Evolutionary conservation across 106 monocot genomes (phyloP).

Genomic region (Ottelia alismoides): DNA sequence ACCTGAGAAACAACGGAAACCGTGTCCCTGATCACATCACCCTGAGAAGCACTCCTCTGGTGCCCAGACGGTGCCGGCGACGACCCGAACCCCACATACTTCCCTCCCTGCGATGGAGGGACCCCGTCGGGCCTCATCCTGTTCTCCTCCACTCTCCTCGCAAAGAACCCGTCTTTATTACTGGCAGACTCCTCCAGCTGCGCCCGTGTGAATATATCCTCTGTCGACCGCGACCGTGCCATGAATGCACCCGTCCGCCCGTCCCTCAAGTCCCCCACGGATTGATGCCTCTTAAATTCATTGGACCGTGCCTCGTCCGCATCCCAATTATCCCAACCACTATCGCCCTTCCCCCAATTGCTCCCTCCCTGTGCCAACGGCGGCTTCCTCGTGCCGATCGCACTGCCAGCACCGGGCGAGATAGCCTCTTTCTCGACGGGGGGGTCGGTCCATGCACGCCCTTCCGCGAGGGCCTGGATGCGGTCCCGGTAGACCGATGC

Average conservation of each 20-base stretch:
- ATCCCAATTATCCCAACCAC: conserved; percentile 62
- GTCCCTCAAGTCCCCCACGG: conserved; percentile 30
- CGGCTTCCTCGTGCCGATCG: conserved; percentile 24
- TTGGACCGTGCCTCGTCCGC: conserved; percentile 11
- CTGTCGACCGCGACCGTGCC: conserved; percentile 18
- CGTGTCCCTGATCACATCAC: conserved; percentile 9
- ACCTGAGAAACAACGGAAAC: conserved; percentile 15
- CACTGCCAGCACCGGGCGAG: no score
- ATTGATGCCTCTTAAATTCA: conserved; percentile 54
- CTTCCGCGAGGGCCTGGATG: conserved; percentile 72
- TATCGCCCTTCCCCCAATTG: neutral
- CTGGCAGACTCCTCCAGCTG: conserved; percentile 49
- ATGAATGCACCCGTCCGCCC: conserved; percentile 4
- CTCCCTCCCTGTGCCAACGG: conserved; percentile 12
- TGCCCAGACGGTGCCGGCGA: conserved; percentile 18
- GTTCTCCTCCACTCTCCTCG: conserved; percentile 53
- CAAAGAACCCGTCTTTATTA: conserved; percentile 53
- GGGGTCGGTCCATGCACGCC: conserved; percentile 62
- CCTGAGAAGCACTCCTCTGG: conserved; percentile 4
- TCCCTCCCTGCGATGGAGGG: conserved; percentile 61
- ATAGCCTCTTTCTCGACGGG: conserved; percentile 51
- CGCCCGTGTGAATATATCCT: conserved; percentile 38
- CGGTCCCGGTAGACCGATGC: conserved; percentile 67
- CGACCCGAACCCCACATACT: conserved; percentile 65
- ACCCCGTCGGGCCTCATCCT: conserved; percentile 44